A percentile compares a stretch with the other conserved stretches of the same genome.
Evolutionary conservation across 306 rosid genomes (phyloP).

Genomic region (Rubus parviflorus): DNA sequence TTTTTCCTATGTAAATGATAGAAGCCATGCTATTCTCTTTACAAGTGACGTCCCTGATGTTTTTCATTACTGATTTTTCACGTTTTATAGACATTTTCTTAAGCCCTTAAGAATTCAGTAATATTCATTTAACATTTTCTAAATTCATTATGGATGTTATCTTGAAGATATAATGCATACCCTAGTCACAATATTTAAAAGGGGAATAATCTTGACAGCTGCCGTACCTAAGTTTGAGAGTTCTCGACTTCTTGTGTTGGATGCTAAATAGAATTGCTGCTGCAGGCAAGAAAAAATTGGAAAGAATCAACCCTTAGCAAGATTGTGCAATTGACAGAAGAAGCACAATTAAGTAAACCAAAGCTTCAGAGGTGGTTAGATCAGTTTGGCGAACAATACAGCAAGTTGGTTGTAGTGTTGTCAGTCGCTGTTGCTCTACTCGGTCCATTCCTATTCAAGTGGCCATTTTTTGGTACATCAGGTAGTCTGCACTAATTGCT

Average conservation of each 20-base stretch:
- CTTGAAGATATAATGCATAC: constrained; percentile 2
- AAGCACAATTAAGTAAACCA: constrained; percentile 87
- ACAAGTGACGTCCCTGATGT: neutral
- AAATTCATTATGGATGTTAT: neutral
- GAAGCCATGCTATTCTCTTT: neutral
- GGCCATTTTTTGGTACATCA: constrained; percentile 87
- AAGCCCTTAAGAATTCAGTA: neutral
- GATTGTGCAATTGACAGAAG: constrained; percentile 97
- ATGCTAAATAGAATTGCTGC: constrained; percentile 24
- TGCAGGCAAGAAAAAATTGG: constrained; percentile 84
- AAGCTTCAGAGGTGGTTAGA: constrained; percentile 98
- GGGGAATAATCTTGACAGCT: constrained; percentile 1
- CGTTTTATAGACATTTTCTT: neutral
- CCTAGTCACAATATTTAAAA: neutral
- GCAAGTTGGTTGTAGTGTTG: constrained; percentile 88
- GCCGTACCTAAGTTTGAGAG: neutral
- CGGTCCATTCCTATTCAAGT: constrained; percentile 89
- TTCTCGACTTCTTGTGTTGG: constrained; percentile 11
- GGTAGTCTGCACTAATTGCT: constrained; percentile 47
- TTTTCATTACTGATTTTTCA: neutral
- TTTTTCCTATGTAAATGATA: neutral
- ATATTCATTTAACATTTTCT: neutral
- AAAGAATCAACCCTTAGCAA: constrained; percentile 83
- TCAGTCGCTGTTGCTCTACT: constrained; percentile 79
- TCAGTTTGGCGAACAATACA: constrained; percentile 92